These are phyloP conservation scores for Pleodorina starrii DNA, from an alignment of 139 green algal species.

Conservation along the genomic window DNA sequence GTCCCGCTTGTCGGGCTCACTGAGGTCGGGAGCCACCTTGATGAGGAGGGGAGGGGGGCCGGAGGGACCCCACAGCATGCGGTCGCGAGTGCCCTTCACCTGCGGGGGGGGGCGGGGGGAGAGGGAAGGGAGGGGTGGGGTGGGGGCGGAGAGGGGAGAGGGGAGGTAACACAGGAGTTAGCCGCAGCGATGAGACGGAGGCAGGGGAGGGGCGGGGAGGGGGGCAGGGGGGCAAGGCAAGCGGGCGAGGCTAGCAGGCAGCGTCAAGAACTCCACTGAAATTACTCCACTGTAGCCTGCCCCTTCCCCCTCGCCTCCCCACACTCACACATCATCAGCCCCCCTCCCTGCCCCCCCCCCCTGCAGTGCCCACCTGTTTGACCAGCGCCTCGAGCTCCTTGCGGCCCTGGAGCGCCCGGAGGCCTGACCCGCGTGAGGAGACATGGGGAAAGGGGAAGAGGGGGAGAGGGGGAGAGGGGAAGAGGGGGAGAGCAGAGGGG, in stretches of 20 bases:
- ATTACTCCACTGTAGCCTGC: no score
- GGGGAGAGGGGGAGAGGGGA: no score
- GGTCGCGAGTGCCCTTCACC: constrained; percentile 79
- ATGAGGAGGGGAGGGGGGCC: constrained; percentile 42
- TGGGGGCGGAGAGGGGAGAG: no score
- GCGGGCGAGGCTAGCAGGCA: no score
- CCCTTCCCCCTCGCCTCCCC: not conserved
- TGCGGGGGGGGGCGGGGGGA: not conserved
- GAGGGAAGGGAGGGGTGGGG: no score
- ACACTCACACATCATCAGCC: not conserved
- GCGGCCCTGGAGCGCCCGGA: constrained; percentile 86
- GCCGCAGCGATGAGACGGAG: no score
- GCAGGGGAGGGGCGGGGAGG: no score
- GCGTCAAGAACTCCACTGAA: no score
- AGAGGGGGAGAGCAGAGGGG: no score
- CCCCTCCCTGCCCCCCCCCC: not conserved
- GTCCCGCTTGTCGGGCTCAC: constrained; percentile 84
- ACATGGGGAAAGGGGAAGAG: no score
- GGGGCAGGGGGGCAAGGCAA: no score
- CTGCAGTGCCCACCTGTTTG: constrained; percentile 46
- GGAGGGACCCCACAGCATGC: constrained; percentile 75
- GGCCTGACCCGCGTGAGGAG: constrained; percentile 70
- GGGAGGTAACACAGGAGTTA: no score
- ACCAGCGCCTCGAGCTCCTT: constrained; percentile 82
- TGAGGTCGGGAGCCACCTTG: constrained; percentile 92